Base-by-base conservation (phyloP, 2,329 filamentous ascomycete species). In the Raffaelea deltoideospora region DNA sequence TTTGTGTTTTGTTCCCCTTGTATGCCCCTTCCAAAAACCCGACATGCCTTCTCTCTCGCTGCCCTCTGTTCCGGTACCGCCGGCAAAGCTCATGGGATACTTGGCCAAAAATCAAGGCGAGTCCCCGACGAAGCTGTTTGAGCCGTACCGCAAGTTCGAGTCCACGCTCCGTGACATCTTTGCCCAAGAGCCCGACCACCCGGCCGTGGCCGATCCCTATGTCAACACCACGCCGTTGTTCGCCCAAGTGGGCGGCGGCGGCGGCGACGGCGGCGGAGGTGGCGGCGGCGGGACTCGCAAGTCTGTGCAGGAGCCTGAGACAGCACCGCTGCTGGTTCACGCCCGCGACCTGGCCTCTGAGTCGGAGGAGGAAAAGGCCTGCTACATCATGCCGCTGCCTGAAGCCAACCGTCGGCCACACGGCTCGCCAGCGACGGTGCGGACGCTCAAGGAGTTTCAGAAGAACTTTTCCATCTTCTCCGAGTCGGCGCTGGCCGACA, bases 381-480 rank as follows among this genome's bases (percentile, higher is more conserved):
- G 57, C 48, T 85, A 82, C 49, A 71, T 86, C 51, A 82, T 86
- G 78, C 53, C 69, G 6, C 64, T 86, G 21, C 63, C 68, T 0
- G 57, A 69, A 1, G 61, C 72, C 4, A 66, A 77, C 35, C 75
- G 84, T 26, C 75, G 74, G 34, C 48, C 61, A 1, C 58, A 72
- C 50, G 77, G 72, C 5, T 69, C 76, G 2, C 72, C 72, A 3
- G 83, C 84, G 3, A 68, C 81, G 4, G 82, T 87, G 0, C 52
- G 64, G 19, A 68, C 68, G 11, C 51, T 90, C 32, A 65, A 70
- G 33, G 76, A 83, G 22, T 93, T 90, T 47, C 74, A 76, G 51
- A 69, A 21, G 27, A 43, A 46, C 55, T 88, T 93, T 57, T 71
- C 71, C 40, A 53, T 92, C 40, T 93, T 93, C 51, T 85, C 79